phyloP scores from a whole-genome alignment of 225 moss, liverwort and hornwort species.

The Physcomitrellopsis africana region DNA sequence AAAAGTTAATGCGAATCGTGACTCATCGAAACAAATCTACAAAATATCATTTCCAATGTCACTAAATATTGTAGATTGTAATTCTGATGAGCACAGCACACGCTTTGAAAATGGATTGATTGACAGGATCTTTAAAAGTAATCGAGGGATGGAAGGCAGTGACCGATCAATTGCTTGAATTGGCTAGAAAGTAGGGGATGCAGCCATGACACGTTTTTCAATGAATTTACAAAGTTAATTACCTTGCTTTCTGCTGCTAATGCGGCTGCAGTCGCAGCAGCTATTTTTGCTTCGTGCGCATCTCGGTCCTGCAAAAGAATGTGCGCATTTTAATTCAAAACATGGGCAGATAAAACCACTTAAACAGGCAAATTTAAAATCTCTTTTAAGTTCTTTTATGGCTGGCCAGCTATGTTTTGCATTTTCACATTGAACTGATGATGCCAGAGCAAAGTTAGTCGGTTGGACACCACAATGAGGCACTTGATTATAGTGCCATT shows the following conservation, averaged over 20 bases:
- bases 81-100: neutral
- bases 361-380: neutral
- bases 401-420: neutral
- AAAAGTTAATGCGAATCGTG: neutral
- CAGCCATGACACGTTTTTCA: neutral
- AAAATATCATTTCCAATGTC: conserved; percentile 14
- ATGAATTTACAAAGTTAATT: neutral
- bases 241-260: conserved; percentile 61
- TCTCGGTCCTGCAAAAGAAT: conserved; percentile 46
- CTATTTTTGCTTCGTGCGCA: conserved; percentile 45
- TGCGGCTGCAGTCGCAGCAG: conserved; percentile 35
- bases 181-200: neutral
- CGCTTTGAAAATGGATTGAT: too few species aligned
- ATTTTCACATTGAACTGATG: neutral
- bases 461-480: neutral
- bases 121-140: too few species aligned
- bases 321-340: neutral
- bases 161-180: too few species aligned
- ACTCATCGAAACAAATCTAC: neutral
- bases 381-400: neutral
- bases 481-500: neutral
- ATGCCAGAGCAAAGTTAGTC: conserved; percentile 9
- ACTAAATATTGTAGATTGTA: neutral
- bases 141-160: too few species aligned
- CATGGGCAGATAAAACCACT: neutral